Evolutionary conservation across 257 asterid species (phyloP).

Genomic region (Asclepias syriaca): DNA sequence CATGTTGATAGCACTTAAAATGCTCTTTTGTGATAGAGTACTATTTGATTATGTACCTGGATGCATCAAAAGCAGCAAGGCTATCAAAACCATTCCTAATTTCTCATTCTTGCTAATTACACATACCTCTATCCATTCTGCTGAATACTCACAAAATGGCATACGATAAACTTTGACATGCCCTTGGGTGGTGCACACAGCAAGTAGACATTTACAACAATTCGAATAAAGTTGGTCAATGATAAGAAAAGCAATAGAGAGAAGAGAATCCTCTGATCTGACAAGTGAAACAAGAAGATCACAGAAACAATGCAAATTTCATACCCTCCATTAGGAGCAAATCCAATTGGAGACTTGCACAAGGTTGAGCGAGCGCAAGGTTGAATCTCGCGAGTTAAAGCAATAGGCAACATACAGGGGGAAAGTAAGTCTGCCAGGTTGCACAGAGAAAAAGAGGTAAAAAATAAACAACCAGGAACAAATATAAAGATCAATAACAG

Average conservation of each 20-base stretch:
- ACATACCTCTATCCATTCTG: conserved; percentile 85
- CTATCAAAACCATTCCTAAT: neutral
- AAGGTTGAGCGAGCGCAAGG: conserved; percentile 77
- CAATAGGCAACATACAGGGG: conserved; percentile 59
- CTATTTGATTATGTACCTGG: no score
- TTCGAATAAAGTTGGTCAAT: conserved; percentile 1
- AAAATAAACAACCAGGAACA: neutral
- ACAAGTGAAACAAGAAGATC: neutral
- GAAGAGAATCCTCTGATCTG: neutral
- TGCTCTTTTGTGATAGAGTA: neutral
- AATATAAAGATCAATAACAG: neutral
- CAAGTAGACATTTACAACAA: conserved; percentile 70
- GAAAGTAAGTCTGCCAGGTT: conserved; percentile 49
- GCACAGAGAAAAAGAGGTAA: conserved; percentile 13
- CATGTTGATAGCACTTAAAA: neutral
- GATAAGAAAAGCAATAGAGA: neutral
- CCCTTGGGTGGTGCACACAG: conserved; percentile 80
- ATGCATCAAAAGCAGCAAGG: no score
- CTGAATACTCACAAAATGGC: conserved; percentile 65
- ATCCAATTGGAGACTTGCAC: conserved; percentile 87
- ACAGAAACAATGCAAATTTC: conserved; percentile 8
- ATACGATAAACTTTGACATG: conserved; percentile 67
- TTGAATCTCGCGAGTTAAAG: conserved; percentile 52
- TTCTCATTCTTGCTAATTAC: neutral
- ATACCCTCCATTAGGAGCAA: conserved; percentile 81